phyloP scores from a whole-genome alignment of 1,284 basidiomycete genomes.

The Coriolopsis trogii region DNA sequence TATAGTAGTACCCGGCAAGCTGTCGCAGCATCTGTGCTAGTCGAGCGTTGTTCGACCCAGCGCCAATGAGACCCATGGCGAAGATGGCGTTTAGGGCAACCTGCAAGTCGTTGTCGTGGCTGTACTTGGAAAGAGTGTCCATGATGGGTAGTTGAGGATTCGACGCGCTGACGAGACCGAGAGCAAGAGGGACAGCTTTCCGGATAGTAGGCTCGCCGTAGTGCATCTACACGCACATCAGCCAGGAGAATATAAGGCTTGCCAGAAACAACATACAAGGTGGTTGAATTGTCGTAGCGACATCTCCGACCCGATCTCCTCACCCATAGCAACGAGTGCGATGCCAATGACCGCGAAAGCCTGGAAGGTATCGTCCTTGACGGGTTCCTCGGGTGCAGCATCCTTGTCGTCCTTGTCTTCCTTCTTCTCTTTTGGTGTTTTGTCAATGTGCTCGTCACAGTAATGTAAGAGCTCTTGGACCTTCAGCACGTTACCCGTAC shows the following conservation, averaged over 20 bases:
- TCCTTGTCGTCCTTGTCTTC: slow-evolving; percentile 63
- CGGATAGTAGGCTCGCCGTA: slow-evolving; percentile 96
- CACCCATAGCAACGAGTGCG: slow-evolving; percentile 96
- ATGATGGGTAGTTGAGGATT: slow-evolving; percentile 96
- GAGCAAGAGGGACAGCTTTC: slow-evolving; percentile 93
- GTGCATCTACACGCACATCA: slow-evolving; percentile 76
- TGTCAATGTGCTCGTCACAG: slow-evolving; percentile 89
- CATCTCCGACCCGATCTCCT: slow-evolving; percentile 98
- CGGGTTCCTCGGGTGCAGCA: slow-evolving; percentile 55
- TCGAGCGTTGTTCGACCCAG: slow-evolving; percentile 97
- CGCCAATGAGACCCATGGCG: slow-evolving; percentile 98
- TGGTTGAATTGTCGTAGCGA: slow-evolving; percentile 93
- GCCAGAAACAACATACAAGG: slow-evolving; percentile 55
- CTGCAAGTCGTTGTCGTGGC: slow-evolving; percentile 96
- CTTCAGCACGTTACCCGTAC: slow-evolving; percentile 95
- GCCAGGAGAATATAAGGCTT: background rate
- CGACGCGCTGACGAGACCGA: slow-evolving; percentile 93
- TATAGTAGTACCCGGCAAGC: slow-evolving; percentile 96
- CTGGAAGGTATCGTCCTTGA: slow-evolving; percentile 84
- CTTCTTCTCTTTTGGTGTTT: slow-evolving; percentile 56
- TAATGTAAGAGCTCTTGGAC: slow-evolving; percentile 93
- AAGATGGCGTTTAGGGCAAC: slow-evolving; percentile 98
- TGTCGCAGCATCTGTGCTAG: slow-evolving; percentile 97
- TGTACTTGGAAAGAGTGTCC: slow-evolving; percentile 99
- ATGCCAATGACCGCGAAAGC: slow-evolving; percentile 95